Percentiles rank a stretch among this genome's conserved stretches.
Evolutionary conservation across 169 alveolate genomes (phyloP).

Genomic region (Babesia ovis): DNA sequence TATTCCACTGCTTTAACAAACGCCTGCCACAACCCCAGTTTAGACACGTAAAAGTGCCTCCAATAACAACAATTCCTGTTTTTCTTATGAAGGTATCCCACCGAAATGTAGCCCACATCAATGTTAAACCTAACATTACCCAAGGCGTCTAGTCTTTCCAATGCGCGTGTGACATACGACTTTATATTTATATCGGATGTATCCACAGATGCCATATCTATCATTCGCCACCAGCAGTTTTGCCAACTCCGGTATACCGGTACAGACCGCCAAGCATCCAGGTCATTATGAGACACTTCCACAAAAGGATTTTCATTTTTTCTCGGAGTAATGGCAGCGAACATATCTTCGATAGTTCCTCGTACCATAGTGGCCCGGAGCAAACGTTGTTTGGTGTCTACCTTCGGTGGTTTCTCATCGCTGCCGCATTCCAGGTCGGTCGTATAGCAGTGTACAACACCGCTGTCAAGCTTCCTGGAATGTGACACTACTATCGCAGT

Average conservation of each 20-base stretch:
- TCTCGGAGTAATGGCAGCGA: conserved; percentile 22
- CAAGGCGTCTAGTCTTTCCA: conserved; percentile 52
- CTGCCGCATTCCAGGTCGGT: neutral
- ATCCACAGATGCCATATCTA: conserved; percentile 9
- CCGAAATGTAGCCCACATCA: conserved; percentile 42
- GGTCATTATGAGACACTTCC: neutral
- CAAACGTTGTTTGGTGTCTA: conserved; percentile 32
- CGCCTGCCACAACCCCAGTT: conserved; percentile 50
- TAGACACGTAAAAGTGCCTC: conserved; percentile 57
- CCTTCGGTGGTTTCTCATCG: neutral
- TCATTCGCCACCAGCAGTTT: conserved; percentile 56
- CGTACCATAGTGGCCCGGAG: conserved; percentile 24
- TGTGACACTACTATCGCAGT: conserved; percentile 29
- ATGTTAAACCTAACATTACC: conserved; percentile 62
- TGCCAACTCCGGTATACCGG: conserved; percentile 43
- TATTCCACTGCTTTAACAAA: conserved; percentile 60
- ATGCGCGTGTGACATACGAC: conserved; percentile 25
- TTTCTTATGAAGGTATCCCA: conserved; percentile 42
- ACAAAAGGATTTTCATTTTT: neutral
- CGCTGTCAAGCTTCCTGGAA: conserved; percentile 9
- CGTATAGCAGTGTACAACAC: conserved; percentile 25
- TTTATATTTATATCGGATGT: conserved; percentile 12
- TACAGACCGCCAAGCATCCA: conserved; percentile 31
- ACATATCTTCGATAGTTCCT: conserved; percentile 27
- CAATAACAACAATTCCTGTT: conserved; percentile 43